These are phyloP conservation scores for Nicotiana benthamiana DNA, from an alignment of 257 asterid genomes.

Conservation along the genomic window DNA sequence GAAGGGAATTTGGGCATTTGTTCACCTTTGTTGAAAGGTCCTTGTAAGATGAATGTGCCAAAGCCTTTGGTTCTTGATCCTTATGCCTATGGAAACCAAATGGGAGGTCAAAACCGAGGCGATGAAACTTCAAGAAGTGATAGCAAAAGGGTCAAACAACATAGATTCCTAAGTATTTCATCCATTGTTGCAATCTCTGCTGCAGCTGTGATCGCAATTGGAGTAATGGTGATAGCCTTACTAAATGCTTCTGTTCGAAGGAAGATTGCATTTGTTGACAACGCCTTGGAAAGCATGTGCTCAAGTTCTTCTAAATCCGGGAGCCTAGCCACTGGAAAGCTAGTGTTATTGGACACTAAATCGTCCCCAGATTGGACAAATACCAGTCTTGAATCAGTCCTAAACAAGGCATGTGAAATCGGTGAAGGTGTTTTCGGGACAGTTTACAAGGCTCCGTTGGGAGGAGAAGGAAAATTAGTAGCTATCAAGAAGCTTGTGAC, in stretches of 20 bases:
- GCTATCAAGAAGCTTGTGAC: conserved; percentile 72
- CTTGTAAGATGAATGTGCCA: conserved; percentile 70
- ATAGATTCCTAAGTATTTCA: conserved; percentile 66
- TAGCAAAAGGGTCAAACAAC: conserved; percentile 23
- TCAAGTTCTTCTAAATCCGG: conserved; percentile 72
- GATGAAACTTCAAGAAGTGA: conserved; percentile 13
- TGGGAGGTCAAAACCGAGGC: conserved; percentile 19
- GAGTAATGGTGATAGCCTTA: conserved; percentile 57
- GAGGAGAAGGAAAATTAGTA: conserved; percentile 37
- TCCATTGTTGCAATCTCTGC: conserved; percentile 84
- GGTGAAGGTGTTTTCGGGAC: conserved; percentile 88
- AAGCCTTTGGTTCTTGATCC: conserved; percentile 94
- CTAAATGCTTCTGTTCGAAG: conserved; percentile 70
- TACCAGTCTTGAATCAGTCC: conserved; percentile 37
- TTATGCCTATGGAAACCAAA: conserved; percentile 54
- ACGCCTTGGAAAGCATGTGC: conserved; percentile 79
- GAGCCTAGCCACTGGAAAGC: conserved; percentile 50
- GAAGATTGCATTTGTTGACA: conserved; percentile 48
- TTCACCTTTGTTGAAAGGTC: conserved; percentile 74
- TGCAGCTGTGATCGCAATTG: conserved; percentile 51
- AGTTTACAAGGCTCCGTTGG: conserved; percentile 57
- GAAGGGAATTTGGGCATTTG: conserved; percentile 86
- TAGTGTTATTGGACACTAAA: conserved; percentile 54
- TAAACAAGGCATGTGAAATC: conserved; percentile 58
- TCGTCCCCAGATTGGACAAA: conserved; percentile 37